Evolutionary conservation across 108 stramenopile species (phyloP).

Genomic region (Asterionellopsis glacialis): DNA sequence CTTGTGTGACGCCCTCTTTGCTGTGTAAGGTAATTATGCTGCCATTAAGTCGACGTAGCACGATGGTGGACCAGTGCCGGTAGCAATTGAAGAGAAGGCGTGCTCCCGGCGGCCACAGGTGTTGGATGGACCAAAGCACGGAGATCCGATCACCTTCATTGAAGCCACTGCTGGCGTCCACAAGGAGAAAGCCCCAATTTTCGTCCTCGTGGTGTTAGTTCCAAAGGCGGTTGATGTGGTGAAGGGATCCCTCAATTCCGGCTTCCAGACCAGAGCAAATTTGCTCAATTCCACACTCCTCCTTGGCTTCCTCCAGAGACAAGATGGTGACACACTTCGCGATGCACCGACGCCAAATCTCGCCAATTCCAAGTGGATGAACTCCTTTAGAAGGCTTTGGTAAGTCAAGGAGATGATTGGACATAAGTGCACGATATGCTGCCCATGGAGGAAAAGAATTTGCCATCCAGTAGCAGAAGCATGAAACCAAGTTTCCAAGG

Average conservation of each 20-base stretch:
- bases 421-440: conserved; percentile 21
- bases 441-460: conserved; percentile 26
- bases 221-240: conserved; percentile 4
- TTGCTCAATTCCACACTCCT: conserved; percentile 19
- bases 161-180: conserved; percentile 12
- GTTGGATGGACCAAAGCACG: conserved; percentile 5
- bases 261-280: conserved; percentile 30
- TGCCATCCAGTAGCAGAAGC: conserved; percentile 13
- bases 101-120: conserved; percentile 3
- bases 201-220: not conserved
- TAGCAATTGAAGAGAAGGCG: conserved; percentile 5
- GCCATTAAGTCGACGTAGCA: not conserved
- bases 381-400: conserved; percentile 31
- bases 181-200: conserved; percentile 1
- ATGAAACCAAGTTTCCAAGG: no score
- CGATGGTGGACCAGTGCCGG: conserved; percentile 2
- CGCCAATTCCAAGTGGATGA: conserved; percentile 29
- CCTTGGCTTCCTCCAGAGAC: conserved; percentile 13
- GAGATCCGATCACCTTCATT: conserved; percentile 2
- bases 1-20: conserved; percentile 20
- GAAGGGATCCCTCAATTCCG: conserved; percentile 33
- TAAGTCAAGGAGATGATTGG: conserved; percentile 20
- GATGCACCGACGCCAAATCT: conserved; percentile 14
- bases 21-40: not conserved
- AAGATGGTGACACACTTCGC: conserved; percentile 16